phyloP scores from a whole-genome alignment of 2,329 filamentous ascomycete genomes.

The Paecilomyces variotii region DNA sequence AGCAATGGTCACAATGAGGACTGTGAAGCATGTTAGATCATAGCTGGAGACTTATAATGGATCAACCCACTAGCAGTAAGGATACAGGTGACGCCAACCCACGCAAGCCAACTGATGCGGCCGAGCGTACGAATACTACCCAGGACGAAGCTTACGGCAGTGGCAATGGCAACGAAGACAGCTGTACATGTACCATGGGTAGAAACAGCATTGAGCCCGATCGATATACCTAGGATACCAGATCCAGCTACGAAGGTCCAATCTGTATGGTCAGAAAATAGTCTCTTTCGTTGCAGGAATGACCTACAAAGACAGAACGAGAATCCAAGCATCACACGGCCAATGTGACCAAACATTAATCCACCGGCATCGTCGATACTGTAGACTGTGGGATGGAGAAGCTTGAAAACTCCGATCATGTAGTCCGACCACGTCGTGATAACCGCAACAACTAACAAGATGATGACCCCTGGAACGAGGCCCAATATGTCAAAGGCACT shows the following conservation, averaged over 20 bases:
- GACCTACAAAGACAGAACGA: slow-evolving; percentile 10
- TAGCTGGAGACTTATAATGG: background rate
- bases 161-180: slow-evolving; percentile 16
- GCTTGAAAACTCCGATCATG: slow-evolving; percentile 44
- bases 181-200: slow-evolving; percentile 26
- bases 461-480: slow-evolving; percentile 42
- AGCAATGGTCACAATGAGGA: background rate
- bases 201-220: slow-evolving; percentile 35
- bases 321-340: slow-evolving; percentile 40
- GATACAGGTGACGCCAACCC: slow-evolving; percentile 12
- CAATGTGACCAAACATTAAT: slow-evolving; percentile 46
- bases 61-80: background rate
- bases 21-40: background rate
- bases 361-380: slow-evolving; percentile 36
- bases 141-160: slow-evolving; percentile 14
- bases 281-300: background rate
- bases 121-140: slow-evolving; percentile 29
- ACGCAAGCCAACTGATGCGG: slow-evolving; percentile 26
- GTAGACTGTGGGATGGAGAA: slow-evolving; percentile 48
- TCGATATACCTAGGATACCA: slow-evolving; percentile 36
- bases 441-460: slow-evolving; percentile 29
- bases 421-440: slow-evolving; percentile 45
- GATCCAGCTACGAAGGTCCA: slow-evolving; percentile 34
- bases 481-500: slow-evolving; percentile 39
- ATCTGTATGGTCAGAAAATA: slow-evolving; percentile 9